phyloP scores from a whole-genome alignment of 805 yeast species.

The Phaffomyces antillensis region DNA sequence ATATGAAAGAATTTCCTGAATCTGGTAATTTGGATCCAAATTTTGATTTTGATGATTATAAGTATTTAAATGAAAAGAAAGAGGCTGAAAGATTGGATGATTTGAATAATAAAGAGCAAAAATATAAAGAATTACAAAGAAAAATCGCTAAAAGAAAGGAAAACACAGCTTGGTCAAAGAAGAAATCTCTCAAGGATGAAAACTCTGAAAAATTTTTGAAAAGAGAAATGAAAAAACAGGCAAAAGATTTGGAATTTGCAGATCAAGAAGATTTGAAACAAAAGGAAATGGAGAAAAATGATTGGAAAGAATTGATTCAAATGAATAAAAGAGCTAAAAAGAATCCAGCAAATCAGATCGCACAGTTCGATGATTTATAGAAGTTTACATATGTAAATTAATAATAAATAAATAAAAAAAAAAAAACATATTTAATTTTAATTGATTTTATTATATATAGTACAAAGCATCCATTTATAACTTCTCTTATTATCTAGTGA shows the following conservation, averaged over 20 bases:
- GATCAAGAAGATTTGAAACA: slow-evolving; percentile 24
- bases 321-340: slow-evolving; percentile 55
- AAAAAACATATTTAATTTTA: background rate
- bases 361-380: slow-evolving; percentile 54
- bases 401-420: too few relatives aligned
- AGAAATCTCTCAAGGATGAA: slow-evolving; percentile 40
- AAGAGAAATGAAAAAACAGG: slow-evolving; percentile 36
- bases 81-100: slow-evolving; percentile 59
- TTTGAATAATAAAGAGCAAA: slow-evolving; percentile 36
- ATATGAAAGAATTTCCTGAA: slow-evolving; percentile 43
- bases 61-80: slow-evolving; percentile 55
- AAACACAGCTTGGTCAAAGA: slow-evolving; percentile 29
- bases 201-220: slow-evolving; percentile 58
- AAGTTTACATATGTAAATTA: slow-evolving; percentile 4
- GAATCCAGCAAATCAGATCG: slow-evolving; percentile 30
- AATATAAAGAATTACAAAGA: slow-evolving; percentile 23
- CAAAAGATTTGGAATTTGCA: slow-evolving; percentile 54
- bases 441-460: background rate
- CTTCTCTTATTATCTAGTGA: background rate
- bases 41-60: slow-evolving; percentile 49
- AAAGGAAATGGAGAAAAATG: slow-evolving; percentile 43
- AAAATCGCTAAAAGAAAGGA: slow-evolving; percentile 23
- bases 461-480: background rate
- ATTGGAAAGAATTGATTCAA: slow-evolving; percentile 83
- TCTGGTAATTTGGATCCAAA: slow-evolving; percentile 58